Evolutionary conservation across 768 basidiomycete genomes (phyloP).

Genomic region (Suillus luteus): DNA sequence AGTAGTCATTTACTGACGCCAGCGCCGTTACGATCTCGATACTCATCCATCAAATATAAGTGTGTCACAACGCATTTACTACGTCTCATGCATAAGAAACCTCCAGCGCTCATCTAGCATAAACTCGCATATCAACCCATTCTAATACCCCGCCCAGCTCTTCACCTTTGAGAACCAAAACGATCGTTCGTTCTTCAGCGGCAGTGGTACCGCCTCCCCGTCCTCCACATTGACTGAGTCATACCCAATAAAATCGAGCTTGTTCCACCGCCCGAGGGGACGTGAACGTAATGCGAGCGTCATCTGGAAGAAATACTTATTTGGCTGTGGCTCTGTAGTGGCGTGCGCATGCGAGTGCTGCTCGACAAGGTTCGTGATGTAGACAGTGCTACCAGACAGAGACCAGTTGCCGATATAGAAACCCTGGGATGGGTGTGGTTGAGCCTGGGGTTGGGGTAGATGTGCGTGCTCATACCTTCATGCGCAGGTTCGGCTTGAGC

Average conservation of each 20-base stretch:
- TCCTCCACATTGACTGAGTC: constrained; percentile 74
- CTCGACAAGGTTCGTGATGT: constrained; percentile 67
- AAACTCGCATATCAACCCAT: neutral
- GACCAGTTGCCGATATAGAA: constrained; percentile 72
- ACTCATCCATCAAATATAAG: neutral
- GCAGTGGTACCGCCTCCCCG: constrained; percentile 69
- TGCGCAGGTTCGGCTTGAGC: constrained; percentile 73
- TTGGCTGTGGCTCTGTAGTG: constrained; percentile 20
- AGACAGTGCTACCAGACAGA: constrained; percentile 60
- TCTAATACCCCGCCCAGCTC: constrained; percentile 50
- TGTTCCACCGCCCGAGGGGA: constrained; percentile 80
- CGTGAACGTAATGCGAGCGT: constrained; percentile 68
- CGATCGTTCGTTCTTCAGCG: constrained; percentile 82
- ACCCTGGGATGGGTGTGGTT: constrained; percentile 48
- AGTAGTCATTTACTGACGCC: too few species aligned
- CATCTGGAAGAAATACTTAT: constrained; percentile 76
- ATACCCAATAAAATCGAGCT: constrained; percentile 72
- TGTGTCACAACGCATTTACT: neutral
- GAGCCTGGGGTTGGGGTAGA: neutral
- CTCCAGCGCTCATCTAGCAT: neutral
- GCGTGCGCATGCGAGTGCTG: constrained; percentile 15
- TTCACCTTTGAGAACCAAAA: constrained; percentile 94
- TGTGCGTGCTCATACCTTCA: constrained; percentile 54
- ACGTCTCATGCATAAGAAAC: neutral
- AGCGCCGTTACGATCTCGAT: neutral